These are phyloP conservation scores for Taxillus chinensis DNA, from an alignment of 164 flowering plant species.

Conservation along the genomic window DNA sequence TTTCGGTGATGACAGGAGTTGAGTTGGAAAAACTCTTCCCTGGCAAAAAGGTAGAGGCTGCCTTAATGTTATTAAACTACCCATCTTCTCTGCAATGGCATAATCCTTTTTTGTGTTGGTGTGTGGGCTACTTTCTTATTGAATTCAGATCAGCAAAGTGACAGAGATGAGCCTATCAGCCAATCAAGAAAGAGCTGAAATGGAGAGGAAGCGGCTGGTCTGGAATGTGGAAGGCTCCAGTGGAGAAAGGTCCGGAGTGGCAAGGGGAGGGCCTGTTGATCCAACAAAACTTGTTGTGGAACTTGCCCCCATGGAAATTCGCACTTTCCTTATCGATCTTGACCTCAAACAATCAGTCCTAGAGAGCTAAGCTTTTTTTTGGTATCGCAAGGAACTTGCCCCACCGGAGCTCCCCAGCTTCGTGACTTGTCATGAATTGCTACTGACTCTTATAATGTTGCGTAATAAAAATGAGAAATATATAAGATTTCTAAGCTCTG, in stretches of 20 bases:
- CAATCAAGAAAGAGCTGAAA: slow-evolving; percentile 71
- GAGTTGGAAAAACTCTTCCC: slow-evolving; percentile 72
- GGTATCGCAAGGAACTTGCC: too few relatives aligned
- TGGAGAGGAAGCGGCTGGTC: slow-evolving; percentile 69
- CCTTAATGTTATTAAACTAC: background rate
- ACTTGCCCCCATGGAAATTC: slow-evolving; percentile 86
- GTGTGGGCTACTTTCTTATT: background rate
- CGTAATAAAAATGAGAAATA: too few relatives aligned
- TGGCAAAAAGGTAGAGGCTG: slow-evolving; percentile 47
- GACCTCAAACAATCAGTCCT: background rate
- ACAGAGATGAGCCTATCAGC: slow-evolving; percentile 76
- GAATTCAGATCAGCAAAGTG: slow-evolving; percentile 53
- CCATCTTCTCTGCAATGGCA: background rate
- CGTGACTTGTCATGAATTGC: too few relatives aligned
- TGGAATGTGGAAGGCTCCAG: slow-evolving; percentile 62
- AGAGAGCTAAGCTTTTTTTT: too few relatives aligned
- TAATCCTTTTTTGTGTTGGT: background rate
- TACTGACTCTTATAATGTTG: too few relatives aligned
- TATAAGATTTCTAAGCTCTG: too few relatives aligned
- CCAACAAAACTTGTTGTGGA: slow-evolving; percentile 53
- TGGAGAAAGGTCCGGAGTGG: slow-evolving; percentile 18
- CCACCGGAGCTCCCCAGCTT: too few relatives aligned
- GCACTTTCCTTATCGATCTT: slow-evolving; percentile 56
- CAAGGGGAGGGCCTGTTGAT: slow-evolving; percentile 67
- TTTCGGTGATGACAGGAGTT: slow-evolving; percentile 46